Conservation (phyloP, 306 rosid species). For the Biancaea sappan region DNA sequence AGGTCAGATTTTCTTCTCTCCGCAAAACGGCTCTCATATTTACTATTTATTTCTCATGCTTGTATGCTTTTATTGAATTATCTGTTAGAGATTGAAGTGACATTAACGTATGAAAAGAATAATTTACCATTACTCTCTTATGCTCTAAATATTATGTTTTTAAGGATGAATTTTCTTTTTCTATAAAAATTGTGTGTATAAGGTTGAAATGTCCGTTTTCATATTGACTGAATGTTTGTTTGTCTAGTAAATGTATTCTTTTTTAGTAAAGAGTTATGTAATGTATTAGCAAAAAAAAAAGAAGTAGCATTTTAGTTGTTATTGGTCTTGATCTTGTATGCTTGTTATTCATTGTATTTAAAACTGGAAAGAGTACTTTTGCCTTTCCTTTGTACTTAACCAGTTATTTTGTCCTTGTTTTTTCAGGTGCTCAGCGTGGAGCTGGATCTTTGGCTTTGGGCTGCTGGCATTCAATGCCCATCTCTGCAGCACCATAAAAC, state of each 20-base stretch:
- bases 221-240: not conserved
- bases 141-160: not conserved
- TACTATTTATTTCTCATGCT: not conserved
- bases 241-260: not conserved
- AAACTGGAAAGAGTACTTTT: not conserved
- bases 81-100: not conserved
- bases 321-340: not conserved
- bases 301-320: not conserved
- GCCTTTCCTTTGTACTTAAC: not conserved
- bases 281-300: constrained; percentile 7
- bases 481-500: constrained; percentile 90
- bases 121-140: not conserved
- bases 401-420: constrained; percentile 21
- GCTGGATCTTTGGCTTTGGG: constrained; percentile 99
- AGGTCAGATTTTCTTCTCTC: constrained; percentile 47
- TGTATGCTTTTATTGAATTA: not conserved
- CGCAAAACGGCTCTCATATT: not conserved
- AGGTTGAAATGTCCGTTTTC: not conserved
- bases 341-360: constrained; percentile 4
- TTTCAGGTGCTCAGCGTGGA: constrained; percentile 95
- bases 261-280: not conserved
- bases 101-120: not conserved
- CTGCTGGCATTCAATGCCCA: constrained; percentile 70
- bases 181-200: too few relatives aligned
- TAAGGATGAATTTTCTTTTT: not conserved